Evolutionary conservation across 2,329 filamentous ascomycete species (phyloP), one percentile per base, ranked within the genome.

Genomic region (Phyllosticta citribraziliensis): DNA sequence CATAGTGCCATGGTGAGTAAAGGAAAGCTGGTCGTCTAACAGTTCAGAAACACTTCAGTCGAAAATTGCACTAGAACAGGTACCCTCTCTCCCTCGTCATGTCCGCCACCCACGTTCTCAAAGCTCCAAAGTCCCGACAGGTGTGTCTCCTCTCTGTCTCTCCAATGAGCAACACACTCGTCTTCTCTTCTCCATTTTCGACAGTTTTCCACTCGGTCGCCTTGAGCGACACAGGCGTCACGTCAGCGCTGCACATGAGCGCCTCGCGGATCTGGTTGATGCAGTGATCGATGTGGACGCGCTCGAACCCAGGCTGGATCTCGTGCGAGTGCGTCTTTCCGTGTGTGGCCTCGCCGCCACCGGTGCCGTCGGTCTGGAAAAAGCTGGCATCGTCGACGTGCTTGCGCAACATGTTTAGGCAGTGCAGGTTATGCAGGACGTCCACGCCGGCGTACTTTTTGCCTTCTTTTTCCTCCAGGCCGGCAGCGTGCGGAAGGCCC

Each of bases 401-500:
- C 33, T 61, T 57, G 24, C 66, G 66, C 5, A 66, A n/a, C 17
- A 60, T 61, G 51, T 66, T 66, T n/a, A 67, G 53, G 51, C 66
- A 67, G 56, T 66, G 66, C 3, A 67, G 60, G 10, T 59, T 63
- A 51, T 67, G 66, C 55, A 64, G 64, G 25, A 67, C 58, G 52
- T 65, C 66, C 0, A 64, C 62, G 35, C 63, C 64, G 12, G 8
- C 3, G 33, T 27, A 20, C 19, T 14, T 47, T n/a, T 47, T 47
- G 17, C 40, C 40, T n/a, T 14, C 40, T n/a, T 47, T 47, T 4
- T 47, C 40, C 40, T 47, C 40, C 40, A 47, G 3, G 40, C 40
- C 40, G 14, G 14, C 40, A n/a, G n/a, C 14, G 14, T 47, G 5
- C 14, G 40, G 40, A 3, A 55, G 22, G 20, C 53, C 25, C 12